Evolutionary conservation across 2,329 filamentous ascomycete species (phyloP), one percentile per base, ranked within the genome.

Genomic region (Cladophialophora yegresii): DNA sequence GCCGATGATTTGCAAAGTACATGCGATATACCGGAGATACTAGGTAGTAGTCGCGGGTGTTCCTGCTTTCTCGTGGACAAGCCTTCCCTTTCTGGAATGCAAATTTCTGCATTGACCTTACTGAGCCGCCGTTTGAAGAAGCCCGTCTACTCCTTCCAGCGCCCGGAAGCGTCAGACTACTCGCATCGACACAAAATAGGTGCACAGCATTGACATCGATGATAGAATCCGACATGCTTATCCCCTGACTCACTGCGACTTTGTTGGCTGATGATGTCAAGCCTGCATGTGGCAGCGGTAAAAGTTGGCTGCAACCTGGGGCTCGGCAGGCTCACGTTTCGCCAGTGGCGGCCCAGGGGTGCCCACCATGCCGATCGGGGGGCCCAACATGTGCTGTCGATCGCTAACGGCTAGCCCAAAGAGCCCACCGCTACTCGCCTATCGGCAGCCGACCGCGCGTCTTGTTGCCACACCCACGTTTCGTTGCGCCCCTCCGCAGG

Each of bases 221-320:
- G 20, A 50, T 28, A 28, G 13, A 50, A 26, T 50, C 47, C 5
- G 47, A 23, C 47, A 50, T 23, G 47, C 12, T 8, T 7, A 2
- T 16, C 16, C 36, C 36, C 16, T n/a, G 36, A 43, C 13, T 43
- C 36, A 28, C 26, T n/a, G 36, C 36, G 2, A 2, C 1, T 43
- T 43, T 43, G 36, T 43, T 43, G 36, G 36, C 2, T 28, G 47
- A 50, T 50, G 47, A 50, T 50, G 23, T 50, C 47, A 50, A 23
- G 47, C 36, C 22, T 50, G 47, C 22, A 26, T 26, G 23, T 50
- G 47, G 47, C 47, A 10, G 47, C 22, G 6, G 47, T 16, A 50
- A 50, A 50, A 50, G 47, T 50, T 50, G 47, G 47, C 47, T 9
- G 47, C 36, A 43, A 43, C 36, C 36, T 43, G 36, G 36, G n/a